phyloP scores from a whole-genome alignment of 345 rosid genomes.

The Salix purpurea region DNA sequence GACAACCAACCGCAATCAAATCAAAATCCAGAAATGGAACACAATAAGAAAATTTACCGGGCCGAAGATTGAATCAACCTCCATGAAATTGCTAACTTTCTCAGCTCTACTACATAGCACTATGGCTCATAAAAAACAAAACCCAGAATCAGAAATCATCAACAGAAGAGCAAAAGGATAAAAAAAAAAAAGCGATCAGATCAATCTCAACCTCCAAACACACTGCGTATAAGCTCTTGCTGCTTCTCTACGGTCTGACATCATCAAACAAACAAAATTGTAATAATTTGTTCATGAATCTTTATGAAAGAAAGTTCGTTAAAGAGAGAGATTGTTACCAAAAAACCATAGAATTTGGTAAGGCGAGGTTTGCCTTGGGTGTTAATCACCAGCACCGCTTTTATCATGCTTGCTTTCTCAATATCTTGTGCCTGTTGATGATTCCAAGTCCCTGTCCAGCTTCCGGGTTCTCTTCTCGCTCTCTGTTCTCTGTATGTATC shows the following conservation, averaged over 20 bases:
- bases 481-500: not conserved
- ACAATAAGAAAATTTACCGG: slow-evolving; percentile 45
- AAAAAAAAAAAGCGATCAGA: not conserved
- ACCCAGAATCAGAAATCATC: not conserved
- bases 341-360: slow-evolving; percentile 71
- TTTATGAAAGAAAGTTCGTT: not conserved
- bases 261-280: not conserved
- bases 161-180: not conserved
- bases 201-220: slow-evolving; percentile 56
- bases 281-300: too few species aligned
- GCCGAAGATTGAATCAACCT: slow-evolving; percentile 75
- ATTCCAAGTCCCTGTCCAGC: not conserved
- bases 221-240: slow-evolving; percentile 75
- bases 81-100: slow-evolving; percentile 79
- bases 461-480: not conserved
- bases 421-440: too few species aligned
- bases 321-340: slow-evolving; percentile 31
- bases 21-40: not conserved
- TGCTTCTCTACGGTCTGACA: slow-evolving; percentile 77
- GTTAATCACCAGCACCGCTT: slow-evolving; percentile 80
- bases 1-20: not conserved
- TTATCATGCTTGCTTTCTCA: slow-evolving; percentile 45
- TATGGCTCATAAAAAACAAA: slow-evolving; percentile 22
- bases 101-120: slow-evolving; percentile 86
- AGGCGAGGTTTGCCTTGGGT: slow-evolving; percentile 93